Percentiles rank a stretch among this genome's conserved stretches.
phyloP scores from a whole-genome alignment of 2,329 filamentous ascomycete species.

The Microsporum ferrugineum region DNA sequence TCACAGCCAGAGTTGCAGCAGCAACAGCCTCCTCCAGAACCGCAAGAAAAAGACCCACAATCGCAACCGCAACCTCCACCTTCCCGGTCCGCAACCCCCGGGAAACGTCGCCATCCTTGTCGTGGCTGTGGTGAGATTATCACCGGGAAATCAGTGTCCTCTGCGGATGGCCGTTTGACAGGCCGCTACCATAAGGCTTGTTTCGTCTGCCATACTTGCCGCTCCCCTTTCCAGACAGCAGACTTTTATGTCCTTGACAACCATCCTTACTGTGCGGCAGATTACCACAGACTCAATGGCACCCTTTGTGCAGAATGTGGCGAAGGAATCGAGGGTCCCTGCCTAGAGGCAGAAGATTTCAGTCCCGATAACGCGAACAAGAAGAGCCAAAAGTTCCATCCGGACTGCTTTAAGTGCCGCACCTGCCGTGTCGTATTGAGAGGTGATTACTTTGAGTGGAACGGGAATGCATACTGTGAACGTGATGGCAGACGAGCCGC shows the following conservation, averaged over 20 bases:
- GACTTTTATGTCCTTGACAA: conserved; percentile 90
- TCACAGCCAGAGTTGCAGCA: background rate
- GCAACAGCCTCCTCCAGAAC: background rate
- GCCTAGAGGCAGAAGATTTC: conserved; percentile 63
- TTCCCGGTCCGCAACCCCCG: conserved; percentile 3
- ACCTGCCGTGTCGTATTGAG: conserved; percentile 59
- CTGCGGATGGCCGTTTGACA: conserved; percentile 79
- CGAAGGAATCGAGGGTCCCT: conserved; percentile 83
- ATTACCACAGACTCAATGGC: conserved; percentile 86
- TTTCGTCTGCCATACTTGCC: conserved; percentile 82
- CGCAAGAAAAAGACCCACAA: conserved; percentile 5
- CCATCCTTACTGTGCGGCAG: conserved; percentile 76
- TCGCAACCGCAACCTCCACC: background rate
- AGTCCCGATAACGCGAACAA: background rate
- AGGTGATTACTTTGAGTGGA: conserved; percentile 86
- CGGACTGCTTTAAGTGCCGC: conserved; percentile 71
- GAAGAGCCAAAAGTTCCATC: conserved; percentile 64
- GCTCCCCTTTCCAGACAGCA: conserved; percentile 66
- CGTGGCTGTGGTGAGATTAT: conserved; percentile 71
- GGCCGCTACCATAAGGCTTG: conserved; percentile 92
- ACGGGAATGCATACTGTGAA: conserved; percentile 71
- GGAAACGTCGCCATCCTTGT: conserved; percentile 46
- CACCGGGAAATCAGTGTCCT: conserved; percentile 83
- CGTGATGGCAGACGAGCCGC: conserved; percentile 60
- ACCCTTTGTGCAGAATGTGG: conserved; percentile 73